Base-by-base conservation (phyloP, 768 basidiomycete species). In the Kondoa malvinella region DNA sequence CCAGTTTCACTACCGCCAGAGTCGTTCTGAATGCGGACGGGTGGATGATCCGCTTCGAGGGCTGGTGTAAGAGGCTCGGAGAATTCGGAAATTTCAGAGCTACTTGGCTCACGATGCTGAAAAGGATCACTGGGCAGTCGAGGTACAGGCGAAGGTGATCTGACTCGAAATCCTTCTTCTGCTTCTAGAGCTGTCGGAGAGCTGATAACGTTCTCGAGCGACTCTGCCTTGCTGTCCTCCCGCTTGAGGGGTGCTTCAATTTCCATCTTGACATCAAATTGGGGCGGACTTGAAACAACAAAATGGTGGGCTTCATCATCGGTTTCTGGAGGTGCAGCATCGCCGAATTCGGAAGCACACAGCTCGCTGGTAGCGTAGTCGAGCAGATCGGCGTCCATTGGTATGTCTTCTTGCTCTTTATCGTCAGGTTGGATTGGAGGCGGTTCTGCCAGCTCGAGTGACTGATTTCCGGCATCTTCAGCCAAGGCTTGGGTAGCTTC, bases 71-170 rank as follows among this genome's bases (percentile, higher is more conserved):
- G 16, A 31, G 15, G 26, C 32, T 27, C 15, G 8, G 61, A 63
- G 33, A 32, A 32, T 16, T 63, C 61, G n/a, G 27, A 30, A 29
- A 63, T 63, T 16, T 63, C 61, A 32, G 61, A 63, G n/a, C 29
- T 63, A 8, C 12, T 21, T 50, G 40, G 12, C 21, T 50, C 40
- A 8, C 21, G 8, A 8, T 50, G 40, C 40, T 8, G 12, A 21
- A 50, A 50, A 50, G 40, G 40, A 50, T 50, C 40, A 21, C 40
- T 50, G 21, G 40, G 40, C 21, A 50, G 40, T 50, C 40, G 8
- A 50, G 40, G 21, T 8, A 50, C 21, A 21, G 40, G 40, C 8
- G 40, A 50, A 50, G 40, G 40, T 21, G 40, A 50, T 21, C 21
- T 50, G 40, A 50, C 40, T 50, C 21, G 40, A 8, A 8, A 8